phyloP scores from a whole-genome alignment of 495 filamentous ascomycete species.

The Cenococcum geophilum region DNA sequence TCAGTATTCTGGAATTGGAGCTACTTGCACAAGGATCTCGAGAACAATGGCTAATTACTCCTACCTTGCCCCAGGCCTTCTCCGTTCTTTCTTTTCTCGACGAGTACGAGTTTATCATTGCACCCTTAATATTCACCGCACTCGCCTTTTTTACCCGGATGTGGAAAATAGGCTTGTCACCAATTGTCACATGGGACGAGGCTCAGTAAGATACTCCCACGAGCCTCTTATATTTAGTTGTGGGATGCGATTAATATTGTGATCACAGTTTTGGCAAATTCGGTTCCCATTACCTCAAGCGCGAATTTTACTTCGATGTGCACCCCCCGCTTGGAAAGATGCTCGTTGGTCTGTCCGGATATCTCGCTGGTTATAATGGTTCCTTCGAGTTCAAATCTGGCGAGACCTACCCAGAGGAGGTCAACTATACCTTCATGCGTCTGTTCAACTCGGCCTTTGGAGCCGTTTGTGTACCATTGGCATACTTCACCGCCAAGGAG shows the following conservation, averaged over 20 bases:
- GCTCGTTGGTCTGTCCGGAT: slow-evolving; percentile 92
- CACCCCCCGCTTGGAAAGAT: slow-evolving; percentile 97
- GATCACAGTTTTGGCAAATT: slow-evolving; percentile 87
- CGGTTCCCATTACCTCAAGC: slow-evolving; percentile 95
- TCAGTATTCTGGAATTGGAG: slow-evolving; percentile 28
- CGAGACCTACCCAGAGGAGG: slow-evolving; percentile 83
- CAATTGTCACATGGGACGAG: slow-evolving; percentile 98
- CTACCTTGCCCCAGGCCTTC: slow-evolving; percentile 31
- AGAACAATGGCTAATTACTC: slow-evolving; percentile 6
- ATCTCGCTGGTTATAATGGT: slow-evolving; percentile 95
- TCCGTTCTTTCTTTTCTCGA: slow-evolving; percentile 60
- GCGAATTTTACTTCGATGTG: slow-evolving; percentile 99
- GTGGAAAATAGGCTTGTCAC: slow-evolving; percentile 90
- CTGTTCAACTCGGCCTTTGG: slow-evolving; percentile 95
- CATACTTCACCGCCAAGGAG: slow-evolving; percentile 90
- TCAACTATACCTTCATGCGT: slow-evolving; percentile 98
- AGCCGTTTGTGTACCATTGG: slow-evolving; percentile 83
- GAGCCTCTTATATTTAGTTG: background rate
- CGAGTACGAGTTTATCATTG: slow-evolving; percentile 79
- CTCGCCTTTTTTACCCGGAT: slow-evolving; percentile 90
- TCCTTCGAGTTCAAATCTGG: slow-evolving; percentile 99
- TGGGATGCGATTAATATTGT: slow-evolving; percentile 8
- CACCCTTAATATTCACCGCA: slow-evolving; percentile 79
- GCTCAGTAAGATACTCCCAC: slow-evolving; percentile 58
- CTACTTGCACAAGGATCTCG: slow-evolving; percentile 8